Evolutionary conservation across 495 filamentous ascomycete genomes (phyloP).

Genomic region (Hypoxylon cercidicola): DNA sequence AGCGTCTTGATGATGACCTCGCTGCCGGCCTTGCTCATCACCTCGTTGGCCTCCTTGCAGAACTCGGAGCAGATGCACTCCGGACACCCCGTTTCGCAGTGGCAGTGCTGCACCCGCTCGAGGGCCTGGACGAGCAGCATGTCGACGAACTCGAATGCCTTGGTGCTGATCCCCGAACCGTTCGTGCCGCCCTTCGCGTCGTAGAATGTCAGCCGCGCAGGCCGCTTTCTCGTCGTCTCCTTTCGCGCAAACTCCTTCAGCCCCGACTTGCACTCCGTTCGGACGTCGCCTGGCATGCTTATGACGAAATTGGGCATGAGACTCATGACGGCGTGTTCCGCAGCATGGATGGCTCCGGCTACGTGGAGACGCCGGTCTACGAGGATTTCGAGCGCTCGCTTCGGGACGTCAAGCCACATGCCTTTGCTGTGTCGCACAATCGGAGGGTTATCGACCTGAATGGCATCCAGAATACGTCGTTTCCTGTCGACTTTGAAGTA

Average conservation of each 20-base stretch:
- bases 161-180: slow-evolving; percentile 85
- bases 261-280: slow-evolving; percentile 89
- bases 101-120: slow-evolving; percentile 73
- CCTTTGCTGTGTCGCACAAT: slow-evolving; percentile 85
- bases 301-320: slow-evolving; percentile 92
- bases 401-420: slow-evolving; percentile 96
- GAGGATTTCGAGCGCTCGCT: slow-evolving; percentile 80
- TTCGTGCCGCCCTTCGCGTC: slow-evolving; percentile 88
- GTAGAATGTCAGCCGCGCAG: slow-evolving; percentile 91
- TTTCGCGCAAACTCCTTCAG: slow-evolving; percentile 80
- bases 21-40: slow-evolving; percentile 92
- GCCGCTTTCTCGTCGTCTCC: slow-evolving; percentile 74
- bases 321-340: slow-evolving; percentile 88
- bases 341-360: slow-evolving; percentile 92
- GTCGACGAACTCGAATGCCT: slow-evolving; percentile 93
- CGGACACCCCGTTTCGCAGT: slow-evolving; percentile 81
- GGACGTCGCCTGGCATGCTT: slow-evolving; percentile 83
- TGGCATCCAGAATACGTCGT: slow-evolving; percentile 87
- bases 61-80: slow-evolving; percentile 88
- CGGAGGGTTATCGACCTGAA: slow-evolving; percentile 92
- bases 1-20: slow-evolving; percentile 80
- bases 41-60: slow-evolving; percentile 88
- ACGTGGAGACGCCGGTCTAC: slow-evolving; percentile 76
- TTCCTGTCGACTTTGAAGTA: slow-evolving; percentile 94
- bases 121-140: slow-evolving; percentile 79